Percentiles rank a stretch among this genome's conserved stretches.
These are phyloP conservation scores for Cyamopsis tetragonoloba DNA, from an alignment of 306 rosid genomes.

Conservation along the genomic window DNA sequence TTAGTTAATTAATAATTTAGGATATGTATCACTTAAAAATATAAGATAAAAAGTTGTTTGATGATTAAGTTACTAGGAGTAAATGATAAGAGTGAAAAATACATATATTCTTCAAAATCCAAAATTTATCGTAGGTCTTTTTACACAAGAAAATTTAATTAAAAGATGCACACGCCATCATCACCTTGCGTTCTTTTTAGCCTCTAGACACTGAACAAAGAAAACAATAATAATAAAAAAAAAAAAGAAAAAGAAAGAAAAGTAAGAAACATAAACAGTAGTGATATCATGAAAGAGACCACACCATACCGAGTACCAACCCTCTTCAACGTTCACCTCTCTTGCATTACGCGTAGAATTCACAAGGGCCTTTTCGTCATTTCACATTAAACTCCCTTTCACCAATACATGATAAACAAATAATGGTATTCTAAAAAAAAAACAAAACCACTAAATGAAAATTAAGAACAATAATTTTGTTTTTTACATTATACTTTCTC, in stretches of 20 bases:
- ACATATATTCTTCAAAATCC: neutral
- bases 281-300: constrained; percentile 27
- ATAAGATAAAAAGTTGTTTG: no score
- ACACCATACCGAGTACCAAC: constrained; percentile 16
- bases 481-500: no score
- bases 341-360: neutral
- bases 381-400: constrained; percentile 7
- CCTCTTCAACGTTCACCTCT: neutral
- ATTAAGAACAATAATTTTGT: no score
- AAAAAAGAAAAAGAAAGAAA: neutral
- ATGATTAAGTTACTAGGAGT: no score
- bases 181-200: neutral
- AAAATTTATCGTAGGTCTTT: neutral
- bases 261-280: neutral
- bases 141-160: constrained; percentile 15
- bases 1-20: no score
- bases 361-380: neutral
- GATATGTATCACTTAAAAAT: no score
- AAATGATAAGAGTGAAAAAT: no score
- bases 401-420: neutral
- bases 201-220: neutral
- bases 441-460: neutral
- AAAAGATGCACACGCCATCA: neutral
- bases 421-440: neutral
- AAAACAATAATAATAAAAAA: neutral